Percentiles rank a stretch among this genome's conserved stretches.
These are phyloP conservation scores for Meyerozyma carpophila DNA, from an alignment of 1,139 yeast species.

Conservation along the genomic window DNA sequence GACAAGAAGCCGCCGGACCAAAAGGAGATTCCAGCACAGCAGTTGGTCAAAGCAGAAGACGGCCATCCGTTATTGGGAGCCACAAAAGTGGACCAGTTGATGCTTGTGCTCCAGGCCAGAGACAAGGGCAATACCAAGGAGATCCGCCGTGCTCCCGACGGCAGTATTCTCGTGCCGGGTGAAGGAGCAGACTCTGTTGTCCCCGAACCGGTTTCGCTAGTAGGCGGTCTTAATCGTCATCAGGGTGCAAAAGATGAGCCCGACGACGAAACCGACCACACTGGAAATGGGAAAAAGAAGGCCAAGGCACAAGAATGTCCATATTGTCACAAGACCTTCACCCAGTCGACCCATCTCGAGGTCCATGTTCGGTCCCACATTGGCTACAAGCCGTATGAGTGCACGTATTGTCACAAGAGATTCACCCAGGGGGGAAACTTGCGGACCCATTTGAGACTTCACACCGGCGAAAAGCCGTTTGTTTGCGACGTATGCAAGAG, in stretches of 20 bases:
- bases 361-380: conserved; percentile 76
- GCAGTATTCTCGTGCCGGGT: conserved; percentile 38
- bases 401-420: conserved; percentile 71
- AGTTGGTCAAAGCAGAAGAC: conserved; percentile 44
- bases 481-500: conserved; percentile 68
- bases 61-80: conserved; percentile 74
- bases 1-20: conserved; percentile 1
- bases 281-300: conserved; percentile 16
- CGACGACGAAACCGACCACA: conserved; percentile 14
- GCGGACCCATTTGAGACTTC: conserved; percentile 80
- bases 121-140: conserved; percentile 63
- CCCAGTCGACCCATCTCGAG: conserved; percentile 73
- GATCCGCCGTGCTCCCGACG: conserved; percentile 61
- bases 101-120: conserved; percentile 86
- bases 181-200: conserved; percentile 16
- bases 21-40: conserved; percentile 36
- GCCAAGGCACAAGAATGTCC: conserved; percentile 62
- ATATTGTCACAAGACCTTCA: conserved; percentile 62
- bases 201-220: conserved; percentile 63
- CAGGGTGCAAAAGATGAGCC: conserved; percentile 22
- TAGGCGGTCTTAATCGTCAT: conserved; percentile 80
- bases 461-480: conserved; percentile 90
- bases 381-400: conserved; percentile 75
- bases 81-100: conserved; percentile 81
- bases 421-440: conserved; percentile 93